These are phyloP conservation scores for Xylaria scruposa DNA, from an alignment of 495 filamentous ascomycete species.

Conservation along the genomic window DNA sequence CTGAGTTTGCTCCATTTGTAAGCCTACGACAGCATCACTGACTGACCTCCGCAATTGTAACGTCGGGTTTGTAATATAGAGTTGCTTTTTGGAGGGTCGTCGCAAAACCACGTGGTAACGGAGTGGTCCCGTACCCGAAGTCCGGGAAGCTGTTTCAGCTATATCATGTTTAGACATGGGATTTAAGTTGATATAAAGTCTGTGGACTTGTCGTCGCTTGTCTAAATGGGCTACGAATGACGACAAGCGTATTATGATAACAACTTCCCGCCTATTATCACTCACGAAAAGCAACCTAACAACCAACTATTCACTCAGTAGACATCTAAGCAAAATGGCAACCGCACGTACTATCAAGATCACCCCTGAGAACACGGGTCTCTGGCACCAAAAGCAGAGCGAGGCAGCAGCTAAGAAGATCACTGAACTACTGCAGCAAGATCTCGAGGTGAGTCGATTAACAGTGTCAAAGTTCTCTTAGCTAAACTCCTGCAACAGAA, in stretches of 20 bases:
- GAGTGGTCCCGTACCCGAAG: not conserved
- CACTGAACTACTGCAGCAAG: conserved; percentile 73
- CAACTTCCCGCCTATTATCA: not conserved
- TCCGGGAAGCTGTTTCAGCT: not conserved
- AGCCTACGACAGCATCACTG: not conserved
- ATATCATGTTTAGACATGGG: not conserved
- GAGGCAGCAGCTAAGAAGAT: conserved; percentile 64
- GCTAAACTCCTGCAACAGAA: conserved; percentile 39
- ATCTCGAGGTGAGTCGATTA: conserved; percentile 59
- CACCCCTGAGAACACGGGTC: conserved; percentile 60
- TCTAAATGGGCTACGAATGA: not conserved
- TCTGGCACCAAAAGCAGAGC: conserved; percentile 60
- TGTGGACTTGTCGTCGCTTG: not conserved
- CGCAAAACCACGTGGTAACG: not conserved
- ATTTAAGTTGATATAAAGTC: not conserved
- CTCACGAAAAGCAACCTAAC: not conserved
- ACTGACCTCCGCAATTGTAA: not conserved
- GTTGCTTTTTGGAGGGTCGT: not conserved
- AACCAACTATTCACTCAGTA: not conserved
- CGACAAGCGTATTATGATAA: not conserved
- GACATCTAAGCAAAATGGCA: conserved; percentile 58
- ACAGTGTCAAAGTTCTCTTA: not conserved
- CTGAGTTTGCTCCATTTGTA: not conserved
- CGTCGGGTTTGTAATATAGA: not conserved
- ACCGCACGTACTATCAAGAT: conserved; percentile 68